Evolutionary conservation across 345 rosid species (phyloP).

Genomic region (Barbarea vulgaris): DNA sequence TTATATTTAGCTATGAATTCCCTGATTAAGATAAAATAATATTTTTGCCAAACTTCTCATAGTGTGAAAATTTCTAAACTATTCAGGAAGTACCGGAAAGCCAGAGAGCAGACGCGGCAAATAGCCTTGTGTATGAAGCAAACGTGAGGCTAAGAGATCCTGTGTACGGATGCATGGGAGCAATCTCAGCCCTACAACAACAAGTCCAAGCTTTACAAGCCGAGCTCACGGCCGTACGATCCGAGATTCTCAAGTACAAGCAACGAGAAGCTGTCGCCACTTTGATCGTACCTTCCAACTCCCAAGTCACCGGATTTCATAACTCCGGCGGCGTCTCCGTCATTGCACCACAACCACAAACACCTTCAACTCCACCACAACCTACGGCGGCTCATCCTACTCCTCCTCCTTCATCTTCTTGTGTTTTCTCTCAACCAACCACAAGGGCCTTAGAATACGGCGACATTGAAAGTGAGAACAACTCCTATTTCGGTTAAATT

Average conservation of each 20-base stretch:
- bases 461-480: constrained; percentile 66
- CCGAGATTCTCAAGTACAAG: constrained; percentile 80
- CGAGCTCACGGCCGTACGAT: constrained; percentile 72
- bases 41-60: not conserved
- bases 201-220: constrained; percentile 82
- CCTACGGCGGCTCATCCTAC: constrained; percentile 46
- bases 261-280: constrained; percentile 62
- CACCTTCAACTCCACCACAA: constrained; percentile 43
- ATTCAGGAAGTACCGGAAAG: constrained; percentile 81
- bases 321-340: constrained; percentile 62
- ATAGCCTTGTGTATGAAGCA: constrained; percentile 94
- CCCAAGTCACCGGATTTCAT: constrained; percentile 56
- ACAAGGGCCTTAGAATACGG: constrained; percentile 51
- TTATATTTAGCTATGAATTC: not conserved
- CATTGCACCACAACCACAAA: constrained; percentile 47
- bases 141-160: constrained; percentile 96
- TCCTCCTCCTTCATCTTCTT: constrained; percentile 46
- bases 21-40: not conserved
- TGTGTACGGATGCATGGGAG: constrained; percentile 97
- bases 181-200: constrained; percentile 87
- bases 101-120: constrained; percentile 86
- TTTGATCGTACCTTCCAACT: constrained; percentile 48
- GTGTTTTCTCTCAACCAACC: constrained; percentile 54
- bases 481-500: constrained; percentile 67
- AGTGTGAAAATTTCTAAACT: constrained; percentile 8